Percentiles rank a stretch among this genome's conserved stretches.
phyloP scores from a whole-genome alignment of 306 rosid species.

The Vigna radiata region DNA sequence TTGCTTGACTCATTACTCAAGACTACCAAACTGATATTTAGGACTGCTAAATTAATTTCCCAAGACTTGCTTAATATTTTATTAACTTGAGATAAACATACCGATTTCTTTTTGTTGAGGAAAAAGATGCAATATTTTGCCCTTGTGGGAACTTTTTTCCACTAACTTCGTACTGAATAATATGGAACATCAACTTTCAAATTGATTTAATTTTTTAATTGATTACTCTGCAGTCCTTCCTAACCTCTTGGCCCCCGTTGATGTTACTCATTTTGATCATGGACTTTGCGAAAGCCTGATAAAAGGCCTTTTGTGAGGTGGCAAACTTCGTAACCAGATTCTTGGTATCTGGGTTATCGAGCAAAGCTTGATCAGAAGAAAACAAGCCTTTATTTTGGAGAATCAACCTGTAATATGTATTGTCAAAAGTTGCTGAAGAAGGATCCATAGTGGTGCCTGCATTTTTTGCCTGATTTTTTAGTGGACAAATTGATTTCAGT shows the following conservation, averaged over 20 bases:
- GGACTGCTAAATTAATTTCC: slow-evolving; percentile 16
- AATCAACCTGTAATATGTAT: slow-evolving; percentile 73
- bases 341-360: slow-evolving; percentile 58
- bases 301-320: slow-evolving; percentile 50
- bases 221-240: slow-evolving; percentile 65
- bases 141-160: slow-evolving; percentile 28
- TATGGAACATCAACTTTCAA: slow-evolving; percentile 35
- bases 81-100: slow-evolving; percentile 32
- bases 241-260: slow-evolving; percentile 68
- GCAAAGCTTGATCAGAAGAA: slow-evolving; percentile 77
- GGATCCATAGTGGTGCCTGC: slow-evolving; percentile 69
- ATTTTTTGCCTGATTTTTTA: slow-evolving; percentile 56
- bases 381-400: slow-evolving; percentile 65
- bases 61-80: slow-evolving; percentile 30
- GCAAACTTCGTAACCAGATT: slow-evolving; percentile 68
- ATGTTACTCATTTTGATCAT: slow-evolving; percentile 78
- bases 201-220: slow-evolving; percentile 56
- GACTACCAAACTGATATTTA: slow-evolving; percentile 6
- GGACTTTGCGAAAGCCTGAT: slow-evolving; percentile 68
- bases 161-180: slow-evolving; percentile 6
- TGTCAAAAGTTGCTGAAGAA: slow-evolving; percentile 64
- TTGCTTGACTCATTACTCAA: slow-evolving; percentile 6
- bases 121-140: slow-evolving; percentile 2
- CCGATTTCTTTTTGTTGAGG: slow-evolving; percentile 7
- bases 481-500: slow-evolving; percentile 65